Base-by-base conservation (phyloP, 371 early-diverging fungal species). In the Capillidium heterosporum region DNA sequence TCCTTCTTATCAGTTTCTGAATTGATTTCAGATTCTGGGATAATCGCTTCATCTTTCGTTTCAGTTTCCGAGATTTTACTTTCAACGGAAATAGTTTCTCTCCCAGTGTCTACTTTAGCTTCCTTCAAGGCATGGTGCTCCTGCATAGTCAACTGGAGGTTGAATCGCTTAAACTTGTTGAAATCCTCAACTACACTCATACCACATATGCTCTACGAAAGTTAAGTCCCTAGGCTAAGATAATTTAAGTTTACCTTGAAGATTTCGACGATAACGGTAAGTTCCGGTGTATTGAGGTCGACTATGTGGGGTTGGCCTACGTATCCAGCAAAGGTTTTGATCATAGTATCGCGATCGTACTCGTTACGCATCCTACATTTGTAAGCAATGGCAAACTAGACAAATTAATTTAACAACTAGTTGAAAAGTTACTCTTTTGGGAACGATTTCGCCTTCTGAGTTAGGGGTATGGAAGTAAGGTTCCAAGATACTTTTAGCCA, bases 161-260 rank as follows among this genome's bases (percentile, higher is more conserved):
- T 86, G 61, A 75, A 84, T 56, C 77, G 78, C 52, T 79, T 77
- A 41, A 81, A 59, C 29, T 69, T 61, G 29, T 74, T 71, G 48
- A 77, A 86, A 54, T 82, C 81, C 31, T 65, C 59, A 10, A 82
- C 78, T 0, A 84, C 78, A 48, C 81, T 75, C 61, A 86, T 72
- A 59, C 81, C 81, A 60, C 84, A 83, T n/a, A 82, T 67, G 27
- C 68, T 76, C 79, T 81, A 61, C n/a, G 32, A 19, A 31, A 40
- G 26, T 32, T 1, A 58, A 32, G 5, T 58, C 43, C 11, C 35
- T 56, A 54, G 39, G 28, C 19, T 54, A 44, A 40, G 51, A 41
- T 27, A 13, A 32, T 8, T 40, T 42, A 40, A 3, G 32, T 24
- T 32, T 71, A 80, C 80, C 73, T 81, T 80, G 52, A 80, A 77